Evolutionary conservation across 2,329 filamentous ascomycete genomes (phyloP).

Genomic region (Botrytis byssoidea): DNA sequence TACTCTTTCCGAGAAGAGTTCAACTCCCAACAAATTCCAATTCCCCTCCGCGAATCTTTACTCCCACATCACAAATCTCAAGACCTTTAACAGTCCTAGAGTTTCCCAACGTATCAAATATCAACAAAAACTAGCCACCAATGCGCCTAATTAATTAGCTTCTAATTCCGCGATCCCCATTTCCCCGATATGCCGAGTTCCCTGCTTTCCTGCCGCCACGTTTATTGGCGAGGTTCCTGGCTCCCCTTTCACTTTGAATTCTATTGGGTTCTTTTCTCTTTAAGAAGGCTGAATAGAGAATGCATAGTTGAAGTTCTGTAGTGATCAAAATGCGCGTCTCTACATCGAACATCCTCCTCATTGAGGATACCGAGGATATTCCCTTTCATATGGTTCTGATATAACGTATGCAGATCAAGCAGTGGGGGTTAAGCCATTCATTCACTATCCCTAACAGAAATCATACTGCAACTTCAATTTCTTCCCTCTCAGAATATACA

Average conservation of each 20-base stretch:
- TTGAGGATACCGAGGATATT: not conserved
- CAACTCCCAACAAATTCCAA: not conserved
- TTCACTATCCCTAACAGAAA: not conserved
- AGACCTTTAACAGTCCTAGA: not conserved
- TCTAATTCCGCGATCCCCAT: not conserved
- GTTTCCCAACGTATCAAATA: not conserved
- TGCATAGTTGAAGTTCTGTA: not conserved
- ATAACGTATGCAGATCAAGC: not conserved
- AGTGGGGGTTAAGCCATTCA: not conserved
- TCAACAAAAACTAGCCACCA: not conserved
- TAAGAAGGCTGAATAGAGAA: not conserved
- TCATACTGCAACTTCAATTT: not conserved
- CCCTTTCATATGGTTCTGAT: not conserved
- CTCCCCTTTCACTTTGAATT: not conserved
- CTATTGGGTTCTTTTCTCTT: not conserved
- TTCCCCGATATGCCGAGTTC: not conserved
- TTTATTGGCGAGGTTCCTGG: not conserved
- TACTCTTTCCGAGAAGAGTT: not conserved
- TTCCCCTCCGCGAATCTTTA: not conserved
- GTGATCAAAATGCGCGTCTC: not conserved
- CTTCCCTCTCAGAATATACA: not conserved
- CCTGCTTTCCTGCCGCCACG: not conserved
- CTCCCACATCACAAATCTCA: not conserved
- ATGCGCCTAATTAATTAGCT: rapidly evolving
- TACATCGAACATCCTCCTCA: not conserved